Evolutionary conservation across 169 alveolate genomes (phyloP).

Genomic region (Eimeria acervulina): DNA sequence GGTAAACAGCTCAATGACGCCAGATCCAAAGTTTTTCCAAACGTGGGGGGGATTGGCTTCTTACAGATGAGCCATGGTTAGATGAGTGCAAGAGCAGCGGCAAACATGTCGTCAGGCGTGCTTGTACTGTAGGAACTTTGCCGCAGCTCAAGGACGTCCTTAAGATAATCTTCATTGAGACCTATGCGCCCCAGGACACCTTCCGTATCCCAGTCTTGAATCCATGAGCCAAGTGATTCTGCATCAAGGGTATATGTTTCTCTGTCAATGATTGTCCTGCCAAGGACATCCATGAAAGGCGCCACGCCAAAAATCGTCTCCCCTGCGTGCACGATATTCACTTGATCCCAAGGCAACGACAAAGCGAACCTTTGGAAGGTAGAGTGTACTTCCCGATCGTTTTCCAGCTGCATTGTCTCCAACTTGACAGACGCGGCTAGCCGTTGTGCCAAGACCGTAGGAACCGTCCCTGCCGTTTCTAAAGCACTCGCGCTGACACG

Average conservation of each 20-base stretch:
- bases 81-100: conserved; percentile 11
- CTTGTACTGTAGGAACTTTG: not conserved
- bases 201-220: not conserved
- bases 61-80: not conserved
- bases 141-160: not conserved
- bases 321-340: not conserved
- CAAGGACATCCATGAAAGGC: not conserved
- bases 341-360: not conserved
- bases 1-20: not conserved
- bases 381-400: conserved; percentile 5
- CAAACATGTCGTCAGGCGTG: not conserved
- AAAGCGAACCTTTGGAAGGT: not conserved
- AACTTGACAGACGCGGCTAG: conserved; percentile 20
- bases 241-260: not conserved
- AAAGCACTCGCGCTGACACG: not conserved
- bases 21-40: not conserved
- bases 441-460: conserved; percentile 4
- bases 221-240: not conserved
- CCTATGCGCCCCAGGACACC: not conserved
- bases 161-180: not conserved
- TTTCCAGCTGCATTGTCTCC: conserved; percentile 11
- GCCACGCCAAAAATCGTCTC: not conserved
- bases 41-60: not conserved
- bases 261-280: conserved; percentile 3
- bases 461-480: conserved; percentile 26